Percentiles rank a stretch among this genome's conserved stretches.
Conservation (phyloP, 2,329 filamentous ascomycete genomes). For the Aspergillus ruber region DNA sequence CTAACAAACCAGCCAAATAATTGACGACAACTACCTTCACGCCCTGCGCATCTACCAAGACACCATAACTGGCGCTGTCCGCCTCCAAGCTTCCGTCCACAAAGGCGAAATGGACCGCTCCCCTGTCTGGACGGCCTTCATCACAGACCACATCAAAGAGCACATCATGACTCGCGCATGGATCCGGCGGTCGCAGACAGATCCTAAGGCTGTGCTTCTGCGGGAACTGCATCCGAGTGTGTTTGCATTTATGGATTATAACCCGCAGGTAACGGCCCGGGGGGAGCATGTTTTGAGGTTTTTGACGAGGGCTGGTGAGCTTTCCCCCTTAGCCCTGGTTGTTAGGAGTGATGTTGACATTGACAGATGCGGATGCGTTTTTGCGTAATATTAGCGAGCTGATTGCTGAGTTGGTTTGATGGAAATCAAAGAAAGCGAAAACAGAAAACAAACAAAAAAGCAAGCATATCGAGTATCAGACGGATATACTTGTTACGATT, state of each 20-base stretch:
- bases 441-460: not conserved
- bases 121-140: slow-evolving; percentile 57
- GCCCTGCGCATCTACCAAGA: slow-evolving; percentile 52
- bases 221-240: slow-evolving; percentile 48
- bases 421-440: no score
- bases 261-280: slow-evolving; percentile 27
- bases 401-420: no score
- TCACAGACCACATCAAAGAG: slow-evolving; percentile 43
- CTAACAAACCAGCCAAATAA: slow-evolving; percentile 41
- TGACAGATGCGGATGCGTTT: slow-evolving; percentile 35
- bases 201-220: slow-evolving; percentile 41
- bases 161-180: slow-evolving; percentile 43
- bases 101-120: slow-evolving; percentile 48
- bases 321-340: not conserved
- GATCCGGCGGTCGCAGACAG: slow-evolving; percentile 35
- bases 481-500: slow-evolving; percentile 1
- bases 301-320: slow-evolving; percentile 24
- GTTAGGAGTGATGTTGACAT: not conserved
- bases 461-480: no score
- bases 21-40: slow-evolving; percentile 47
- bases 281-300: slow-evolving; percentile 39
- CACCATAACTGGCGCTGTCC: slow-evolving; percentile 43
- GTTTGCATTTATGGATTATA: slow-evolving; percentile 47
- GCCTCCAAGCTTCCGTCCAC: slow-evolving; percentile 52
- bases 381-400: slow-evolving; percentile 4